Evolutionary conservation across 176 grass and related monocot species (phyloP), one percentile per base, ranked within the genome.

Genomic region (Hordeum marinum): DNA sequence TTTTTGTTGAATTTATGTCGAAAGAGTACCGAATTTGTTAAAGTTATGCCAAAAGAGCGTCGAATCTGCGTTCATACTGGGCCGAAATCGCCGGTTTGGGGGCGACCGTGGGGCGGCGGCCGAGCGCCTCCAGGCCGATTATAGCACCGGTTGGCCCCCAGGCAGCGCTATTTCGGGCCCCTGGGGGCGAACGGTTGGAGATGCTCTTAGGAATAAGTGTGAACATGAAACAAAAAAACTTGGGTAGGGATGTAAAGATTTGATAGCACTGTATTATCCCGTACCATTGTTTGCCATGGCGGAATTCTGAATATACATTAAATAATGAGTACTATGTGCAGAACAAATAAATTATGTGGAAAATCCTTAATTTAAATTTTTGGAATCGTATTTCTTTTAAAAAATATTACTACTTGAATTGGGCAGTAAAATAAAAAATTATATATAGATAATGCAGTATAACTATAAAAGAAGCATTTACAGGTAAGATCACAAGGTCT

Each of bases 401-500:
- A 6, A 70, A 40, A 2, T 11, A 23, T 17, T 70, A 23, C 32
- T 70, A 70, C 11, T 85, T 26, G 61, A 39, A 80, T 58, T 39
- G 20, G 13, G 9, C 7, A 24, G 3, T 41, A 73, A 60, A 68
- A 57, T 57, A 11, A 67, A 67, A 42, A 69, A 26, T 76, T 66
- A 35, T 13, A 7, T 37, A 75, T 46, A 37, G 26, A 34, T 21
- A 75, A 52, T 52, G 7, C 15, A 7, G 48, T 50, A 41, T 66
- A 52, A 9, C 57, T 65, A 72, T 43, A 75, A 66, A 79, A 46
- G 84, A 21, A 70, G 15, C 45, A 85, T 84, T 80, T 71, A 89
- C 78, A 91, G 24, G 67, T 55, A 70, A 41, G 54, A 74, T 92
- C 66, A 87, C 60, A 81, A 81, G 7, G 77, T 8, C 18, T 64